Base-by-base conservation (phyloP, 805 yeast species). In the Naumovozyma castellii region DNA sequence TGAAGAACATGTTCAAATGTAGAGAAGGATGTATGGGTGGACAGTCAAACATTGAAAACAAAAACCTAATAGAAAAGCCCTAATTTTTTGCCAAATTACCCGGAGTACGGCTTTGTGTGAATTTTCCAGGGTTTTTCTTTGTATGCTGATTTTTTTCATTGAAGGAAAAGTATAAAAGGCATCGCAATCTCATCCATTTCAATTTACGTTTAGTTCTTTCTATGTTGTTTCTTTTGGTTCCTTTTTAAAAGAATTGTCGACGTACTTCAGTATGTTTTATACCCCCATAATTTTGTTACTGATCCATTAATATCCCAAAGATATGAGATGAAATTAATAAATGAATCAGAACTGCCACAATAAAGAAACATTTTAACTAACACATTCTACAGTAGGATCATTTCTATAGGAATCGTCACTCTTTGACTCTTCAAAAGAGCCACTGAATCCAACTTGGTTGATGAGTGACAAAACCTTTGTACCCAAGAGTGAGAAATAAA, bases 371-470 rank as follows among this genome's bases (percentile, higher is more conserved):
- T n/a, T n/a, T n/a, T n/a, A 49, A 61, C 75, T 70, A 69, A 70
- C 75, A 54, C 67, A 61, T 63, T 53, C 69, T 50, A 62, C 62
- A 71, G 75, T 86, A 84, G 95, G 95, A 87, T 86, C 96, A 86
- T 86, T 86, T 87, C 95, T 86, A 86, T 87, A 86, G 96, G 82
- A 78, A 78, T 84, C 95, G 94, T 83, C 95, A 84, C 92, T 83
- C 90, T 83, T 82, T 84, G 94, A 81, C 90, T 85, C 90, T 82
- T 81, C 85, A 77, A 79, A 86, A 79, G 90, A 86, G 95, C 94
- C 94, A 86, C 92, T 81, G 88, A 84, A 81, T 84, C 94, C 94
- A 85, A 84, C 95, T 84, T 86, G 95, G 94, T 83, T 84, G 94
- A 85, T 85, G 95, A 85, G 86, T 70, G 73, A 73, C 47, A 80